Evolutionary conservation across 805 yeast species (phyloP), one percentile per base, ranked within the genome.

Genomic region (Spencermartinsiella europaea): DNA sequence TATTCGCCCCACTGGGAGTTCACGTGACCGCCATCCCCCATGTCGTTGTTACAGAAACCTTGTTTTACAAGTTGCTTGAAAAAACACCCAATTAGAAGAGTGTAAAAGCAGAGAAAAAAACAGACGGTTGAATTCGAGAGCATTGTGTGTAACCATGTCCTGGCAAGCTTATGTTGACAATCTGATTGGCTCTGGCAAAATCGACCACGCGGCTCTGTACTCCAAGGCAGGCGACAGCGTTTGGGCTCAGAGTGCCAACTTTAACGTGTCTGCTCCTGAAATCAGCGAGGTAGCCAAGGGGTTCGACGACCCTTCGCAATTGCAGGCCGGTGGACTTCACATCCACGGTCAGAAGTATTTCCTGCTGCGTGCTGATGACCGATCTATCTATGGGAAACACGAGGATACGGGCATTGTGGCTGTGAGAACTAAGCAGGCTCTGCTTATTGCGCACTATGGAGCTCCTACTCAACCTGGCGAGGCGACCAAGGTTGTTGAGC

Each of bases 401-500:
- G 95, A 85, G 42, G 89, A 83, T 51, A 85, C 83, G 59, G 99
- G 99, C 59, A 75, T 91, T 46, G 70, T 93, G 54, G 83, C 87
- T 55, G 97, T 91, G 40, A 85, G 95, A 75, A 89, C 98, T 46
- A 86, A 81, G 63, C 98, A 91, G 70, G 89, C 97, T 25, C 80
- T 93, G 47, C 70, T 93, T 62, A 71, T 93, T 58, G 96, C 93
- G n/a, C 98, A 93, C 68, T 93, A 93, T 65, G 93, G 95, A 14
- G 79, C 85, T 10, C 55, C 62, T 21, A 84, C 86, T 40, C 91
- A 83, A 66, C 87, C 98, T 27, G 96, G 95, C 58, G 96, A 87
- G 64, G 98, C 98, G 44, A 85, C 97, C 49, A 80, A 84, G 61
- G 85, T 90, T 53, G 96, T 91, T 47, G 99, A 93, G 68, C 91